Evolutionary conservation across 1,284 basidiomycete species (phyloP).

Genomic region (Ganoderma multipileum): DNA sequence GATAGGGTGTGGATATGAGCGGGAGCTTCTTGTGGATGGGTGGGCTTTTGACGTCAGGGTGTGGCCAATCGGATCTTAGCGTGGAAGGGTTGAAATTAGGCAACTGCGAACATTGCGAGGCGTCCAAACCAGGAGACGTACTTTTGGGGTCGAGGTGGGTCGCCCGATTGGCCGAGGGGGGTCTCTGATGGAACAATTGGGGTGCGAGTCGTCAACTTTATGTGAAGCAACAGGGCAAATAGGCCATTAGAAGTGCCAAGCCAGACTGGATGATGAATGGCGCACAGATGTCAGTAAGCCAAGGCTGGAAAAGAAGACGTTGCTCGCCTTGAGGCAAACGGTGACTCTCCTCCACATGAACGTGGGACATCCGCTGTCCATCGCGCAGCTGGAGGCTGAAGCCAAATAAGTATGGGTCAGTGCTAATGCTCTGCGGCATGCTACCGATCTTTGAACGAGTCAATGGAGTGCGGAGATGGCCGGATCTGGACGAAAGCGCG

Average conservation of each 20-base stretch:
- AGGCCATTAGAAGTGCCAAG: background rate
- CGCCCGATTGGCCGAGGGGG: background rate
- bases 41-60: background rate
- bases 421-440: background rate
- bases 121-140: background rate
- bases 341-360: background rate
- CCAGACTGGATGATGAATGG: background rate
- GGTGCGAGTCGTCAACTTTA: background rate
- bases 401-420: background rate
- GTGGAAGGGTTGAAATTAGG: background rate
- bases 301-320: background rate
- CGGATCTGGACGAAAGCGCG: background rate
- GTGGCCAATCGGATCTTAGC: background rate
- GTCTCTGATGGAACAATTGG: background rate
- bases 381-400: background rate
- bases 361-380: constrained; percentile 4
- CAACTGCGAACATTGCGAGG: background rate
- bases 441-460: background rate
- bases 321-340: background rate
- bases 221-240: background rate
- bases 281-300: background rate
- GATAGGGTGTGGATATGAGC: background rate
- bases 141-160: background rate
- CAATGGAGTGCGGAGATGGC: background rate
- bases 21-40: background rate